Evolutionary conservation across 768 basidiomycete species (phyloP).

Genomic region (Suillus ampliporus): DNA sequence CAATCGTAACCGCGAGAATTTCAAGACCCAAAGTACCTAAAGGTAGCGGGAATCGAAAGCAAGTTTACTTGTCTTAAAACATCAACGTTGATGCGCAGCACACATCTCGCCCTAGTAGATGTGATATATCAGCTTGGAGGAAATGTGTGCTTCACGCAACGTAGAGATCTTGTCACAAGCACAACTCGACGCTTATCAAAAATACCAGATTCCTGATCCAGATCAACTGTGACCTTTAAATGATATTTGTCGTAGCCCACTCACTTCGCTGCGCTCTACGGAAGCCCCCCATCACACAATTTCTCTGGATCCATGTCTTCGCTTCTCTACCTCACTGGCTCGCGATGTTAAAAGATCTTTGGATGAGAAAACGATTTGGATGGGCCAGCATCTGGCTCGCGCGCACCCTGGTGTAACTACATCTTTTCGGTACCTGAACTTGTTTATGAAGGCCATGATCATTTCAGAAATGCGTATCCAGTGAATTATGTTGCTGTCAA

Average conservation of each 20-base stretch:
- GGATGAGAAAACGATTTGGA: constrained; percentile 1
- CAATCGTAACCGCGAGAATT: no score
- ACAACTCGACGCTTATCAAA: no score
- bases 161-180: no score
- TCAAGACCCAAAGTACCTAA: no score
- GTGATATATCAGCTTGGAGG: no score
- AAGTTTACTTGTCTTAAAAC: no score
- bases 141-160: no score
- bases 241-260: neutral
- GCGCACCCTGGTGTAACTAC: constrained; percentile 2
- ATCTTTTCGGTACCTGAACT: neutral
- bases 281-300: neutral
- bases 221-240: no score
- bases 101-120: no score
- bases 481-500: neutral
- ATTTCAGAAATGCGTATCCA: neutral
- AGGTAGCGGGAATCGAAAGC: no score
- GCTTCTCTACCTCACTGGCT: neutral
- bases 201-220: no score
- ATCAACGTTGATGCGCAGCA: no score
- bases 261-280: neutral
- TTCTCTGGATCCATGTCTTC: neutral
- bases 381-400: constrained; percentile 12
- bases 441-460: neutral
- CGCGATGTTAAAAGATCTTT: neutral